These are phyloP conservation scores for Cryptococcus jaspeensis DNA, from an alignment of 1,284 basidiomycete genomes.

Conservation along the genomic window DNA sequence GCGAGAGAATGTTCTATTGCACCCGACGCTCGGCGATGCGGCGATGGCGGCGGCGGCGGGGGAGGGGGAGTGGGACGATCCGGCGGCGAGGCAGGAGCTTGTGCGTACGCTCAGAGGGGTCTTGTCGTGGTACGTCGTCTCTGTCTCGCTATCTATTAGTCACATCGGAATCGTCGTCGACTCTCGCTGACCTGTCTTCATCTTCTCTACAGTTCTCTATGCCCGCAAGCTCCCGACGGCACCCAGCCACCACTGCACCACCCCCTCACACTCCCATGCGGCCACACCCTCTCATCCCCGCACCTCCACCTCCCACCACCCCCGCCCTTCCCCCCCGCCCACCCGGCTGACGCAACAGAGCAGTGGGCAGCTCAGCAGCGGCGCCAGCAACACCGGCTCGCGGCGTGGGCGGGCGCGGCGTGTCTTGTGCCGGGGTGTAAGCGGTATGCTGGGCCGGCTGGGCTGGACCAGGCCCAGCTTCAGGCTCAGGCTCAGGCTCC, in stretches of 20 bases:
- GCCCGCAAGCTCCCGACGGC: neutral
- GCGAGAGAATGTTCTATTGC: neutral
- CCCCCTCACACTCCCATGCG: conserved; percentile 60
- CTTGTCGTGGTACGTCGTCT: conserved; percentile 25
- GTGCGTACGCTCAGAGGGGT: conserved; percentile 24
- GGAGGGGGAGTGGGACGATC: no score
- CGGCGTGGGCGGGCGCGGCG: conserved; percentile 36
- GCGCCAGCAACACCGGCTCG: conserved; percentile 35
- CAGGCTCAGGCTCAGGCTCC: no score
- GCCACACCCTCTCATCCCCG: conserved; percentile 58
- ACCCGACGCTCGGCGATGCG: no score
- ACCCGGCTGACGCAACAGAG: conserved; percentile 24
- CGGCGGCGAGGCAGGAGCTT: conserved; percentile 4
- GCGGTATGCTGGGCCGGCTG: conserved; percentile 18
- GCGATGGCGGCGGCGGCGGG: no score
- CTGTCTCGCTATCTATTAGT: neutral
- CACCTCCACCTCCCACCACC: conserved; percentile 43
- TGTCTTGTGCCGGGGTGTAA: conserved; percentile 45
- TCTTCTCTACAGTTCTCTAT: neutral
- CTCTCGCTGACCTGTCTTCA: no score
- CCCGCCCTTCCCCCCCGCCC: conserved; percentile 29
- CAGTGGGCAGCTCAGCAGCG: conserved; percentile 27
- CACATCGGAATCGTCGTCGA: no score
- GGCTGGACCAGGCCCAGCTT: no score
- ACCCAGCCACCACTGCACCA: conserved; percentile 36